Conservation (phyloP, 2,329 filamentous ascomycete species). For the Rhynchosporium secalis region DNA sequence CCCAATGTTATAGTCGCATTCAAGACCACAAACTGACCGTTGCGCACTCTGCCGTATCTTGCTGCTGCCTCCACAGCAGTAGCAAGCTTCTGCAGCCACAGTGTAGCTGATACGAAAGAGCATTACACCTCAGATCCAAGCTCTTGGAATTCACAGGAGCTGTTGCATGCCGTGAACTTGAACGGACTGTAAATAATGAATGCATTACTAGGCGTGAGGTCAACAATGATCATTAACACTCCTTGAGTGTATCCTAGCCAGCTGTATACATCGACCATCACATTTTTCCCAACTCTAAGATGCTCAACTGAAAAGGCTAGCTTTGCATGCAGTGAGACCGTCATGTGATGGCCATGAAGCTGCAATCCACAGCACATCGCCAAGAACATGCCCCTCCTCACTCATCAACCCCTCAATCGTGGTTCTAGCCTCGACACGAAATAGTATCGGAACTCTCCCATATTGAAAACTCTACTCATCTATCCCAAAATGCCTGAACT, state of each 20-base stretch:
- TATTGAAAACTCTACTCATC: not conserved
- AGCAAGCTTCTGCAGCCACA: not conserved
- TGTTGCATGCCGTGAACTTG: no score
- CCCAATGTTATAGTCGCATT: slow-evolving; percentile 9
- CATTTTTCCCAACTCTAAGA: not conserved
- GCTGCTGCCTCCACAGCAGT: not conserved
- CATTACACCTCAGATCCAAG: no score
- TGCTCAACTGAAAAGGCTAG: not conserved
- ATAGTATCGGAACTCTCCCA: not conserved
- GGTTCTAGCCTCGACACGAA: slow-evolving; percentile 4
- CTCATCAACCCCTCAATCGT: slow-evolving; percentile 7
- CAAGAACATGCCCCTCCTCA: slow-evolving; percentile 13
- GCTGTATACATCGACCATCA: not conserved
- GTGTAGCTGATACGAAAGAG: no score
- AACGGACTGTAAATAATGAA: no score
- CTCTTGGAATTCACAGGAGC: no score
- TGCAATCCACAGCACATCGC: not conserved
- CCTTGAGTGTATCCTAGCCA: no score
- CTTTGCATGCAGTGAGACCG: not conserved
- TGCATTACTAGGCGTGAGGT: no score
- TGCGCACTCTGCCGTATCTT: slow-evolving; percentile 95
- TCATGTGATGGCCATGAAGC: slow-evolving; percentile 12
- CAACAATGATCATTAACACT: no score
- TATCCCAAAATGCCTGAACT: slow-evolving; percentile 11
- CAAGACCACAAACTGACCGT: slow-evolving; percentile 83